Evolutionary conservation across 164 flowering plant species (phyloP), one percentile per base, ranked within the genome.

Genomic region (Euptelea pleiosperma): DNA sequence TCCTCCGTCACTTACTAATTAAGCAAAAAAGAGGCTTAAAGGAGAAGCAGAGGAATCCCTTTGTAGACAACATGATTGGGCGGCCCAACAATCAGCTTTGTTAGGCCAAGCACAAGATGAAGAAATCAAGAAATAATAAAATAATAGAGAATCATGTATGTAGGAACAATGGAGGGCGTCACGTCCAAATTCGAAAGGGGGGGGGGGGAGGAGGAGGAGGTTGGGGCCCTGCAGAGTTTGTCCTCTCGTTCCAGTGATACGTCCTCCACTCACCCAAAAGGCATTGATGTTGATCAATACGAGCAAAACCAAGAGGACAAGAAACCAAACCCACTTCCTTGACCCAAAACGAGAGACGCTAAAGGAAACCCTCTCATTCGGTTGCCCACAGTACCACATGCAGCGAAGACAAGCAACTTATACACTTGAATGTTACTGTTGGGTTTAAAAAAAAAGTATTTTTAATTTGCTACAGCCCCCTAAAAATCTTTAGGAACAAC

Each of bases 51-150:
- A 28, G 57, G 57, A 59, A 45, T 61, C 58, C 29, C 16, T 46
- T 60, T 47, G 22, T 34, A 26, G 55, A 15, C 19, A 35, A 48
- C 52, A 52, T 63, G 55, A 69, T 63, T 69, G 68, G 67, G 57
- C 35, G 58, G 44, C 28, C 43, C 48, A 35, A 36, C 42, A 28
- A 49, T 12, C n/a, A n/a, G n/a, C n/a, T n/a, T n/a, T n/a, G n/a
- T n/a, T n/a, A n/a, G n/a, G n/a, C n/a, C n/a, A n/a, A 37, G 16
- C n/a, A 52, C 15, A 40, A 26, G 14, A 47, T 39, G n/a, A 55
- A 9, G 25, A 36, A 41, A 52, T 8, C 42, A 19, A 28, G 25
- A 15, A 50, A 39, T 47, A 14, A 28, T 26, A 25, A 4, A n/a
- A 18, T 19, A 29, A 42, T 0, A 8, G 18, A 21, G 63, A 48